phyloP scores from a whole-genome alignment of 371 early-diverging fungal species.

The Funneliformis caledonium region DNA sequence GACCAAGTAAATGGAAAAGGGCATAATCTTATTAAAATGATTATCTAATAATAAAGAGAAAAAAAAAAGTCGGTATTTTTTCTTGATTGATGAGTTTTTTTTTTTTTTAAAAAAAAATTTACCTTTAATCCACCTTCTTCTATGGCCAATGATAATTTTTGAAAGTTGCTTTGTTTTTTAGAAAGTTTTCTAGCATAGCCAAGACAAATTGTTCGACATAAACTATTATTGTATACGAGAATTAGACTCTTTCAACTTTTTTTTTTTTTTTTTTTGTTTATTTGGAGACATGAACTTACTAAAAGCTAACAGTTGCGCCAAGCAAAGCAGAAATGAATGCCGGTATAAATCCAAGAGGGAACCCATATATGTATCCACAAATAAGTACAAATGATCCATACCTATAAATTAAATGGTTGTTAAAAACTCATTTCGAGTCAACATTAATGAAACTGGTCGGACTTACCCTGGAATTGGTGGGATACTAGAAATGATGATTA shows the following conservation, averaged over 20 bases:
- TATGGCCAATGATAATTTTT: slow-evolving; percentile 46
- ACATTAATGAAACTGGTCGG: too few relatives aligned
- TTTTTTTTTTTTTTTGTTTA: slow-evolving; percentile 9
- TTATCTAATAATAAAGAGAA: slow-evolving; percentile 49
- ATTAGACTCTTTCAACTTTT: slow-evolving; percentile 42
- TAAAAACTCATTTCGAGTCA: too few relatives aligned
- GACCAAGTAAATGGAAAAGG: slow-evolving; percentile 81
- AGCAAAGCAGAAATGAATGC: slow-evolving; percentile 45
- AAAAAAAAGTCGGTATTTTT: background rate
- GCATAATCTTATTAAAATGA: slow-evolving; percentile 71
- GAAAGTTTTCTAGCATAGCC: background rate
- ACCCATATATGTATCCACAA: slow-evolving; percentile 48
- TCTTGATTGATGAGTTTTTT: too few relatives aligned
- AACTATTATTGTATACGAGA: slow-evolving; percentile 21
- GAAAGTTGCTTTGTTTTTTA: slow-evolving; percentile 33
- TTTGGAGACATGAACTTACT: slow-evolving; percentile 39
- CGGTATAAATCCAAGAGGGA: slow-evolving; percentile 49
- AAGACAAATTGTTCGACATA: slow-evolving; percentile 1
- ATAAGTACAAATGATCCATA: slow-evolving; percentile 40
- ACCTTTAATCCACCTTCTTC: slow-evolving; percentile 55
- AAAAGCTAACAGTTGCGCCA: slow-evolving; percentile 47
- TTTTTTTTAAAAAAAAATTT: background rate
- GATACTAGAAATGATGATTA: slow-evolving; percentile 40
- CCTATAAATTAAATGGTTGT: background rate
- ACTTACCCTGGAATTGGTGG: slow-evolving; percentile 42